These are phyloP conservation scores for Aspergillus alliaceus DNA, from an alignment of 2,329 filamentous ascomycete genomes.

Conservation along the genomic window DNA sequence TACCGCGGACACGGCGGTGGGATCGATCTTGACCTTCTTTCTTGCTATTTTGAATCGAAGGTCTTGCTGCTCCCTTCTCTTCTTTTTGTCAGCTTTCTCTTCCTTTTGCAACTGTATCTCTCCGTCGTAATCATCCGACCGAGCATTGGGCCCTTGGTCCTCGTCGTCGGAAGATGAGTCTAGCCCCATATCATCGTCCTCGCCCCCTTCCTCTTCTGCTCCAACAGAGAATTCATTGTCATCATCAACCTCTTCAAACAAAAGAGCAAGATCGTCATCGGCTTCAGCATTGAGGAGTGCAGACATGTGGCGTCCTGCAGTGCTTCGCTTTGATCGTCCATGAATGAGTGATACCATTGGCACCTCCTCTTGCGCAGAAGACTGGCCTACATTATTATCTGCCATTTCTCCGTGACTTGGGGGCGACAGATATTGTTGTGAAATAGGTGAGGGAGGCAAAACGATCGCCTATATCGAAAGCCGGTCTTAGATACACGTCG, in stretches of 20 bases:
- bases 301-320: slow-evolving; percentile 81
- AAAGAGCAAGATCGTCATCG: slow-evolving; percentile 64
- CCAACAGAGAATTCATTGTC: slow-evolving; percentile 45
- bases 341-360: slow-evolving; percentile 35
- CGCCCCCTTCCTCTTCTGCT: slow-evolving; percentile 41
- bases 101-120: slow-evolving; percentile 82
- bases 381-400: slow-evolving; percentile 24
- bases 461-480: neutral
- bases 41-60: slow-evolving; percentile 58
- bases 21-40: slow-evolving; percentile 75
- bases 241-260: slow-evolving; percentile 65
- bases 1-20: slow-evolving; percentile 42
- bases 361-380: slow-evolving; percentile 29
- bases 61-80: slow-evolving; percentile 76
- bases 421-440: neutral
- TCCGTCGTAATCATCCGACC: slow-evolving; percentile 73
- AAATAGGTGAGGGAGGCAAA: neutral
- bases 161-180: slow-evolving; percentile 86
- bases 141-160: slow-evolving; percentile 59
- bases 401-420: slow-evolving; percentile 17
- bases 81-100: slow-evolving; percentile 72
- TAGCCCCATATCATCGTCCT: slow-evolving; percentile 68
- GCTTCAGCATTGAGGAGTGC: slow-evolving; percentile 74
- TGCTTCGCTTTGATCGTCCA: slow-evolving; percentile 69
- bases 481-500: neutral